These are phyloP conservation scores for Narthecium ossifragum DNA, from an alignment of 106 monocot species.

Conservation along the genomic window DNA sequence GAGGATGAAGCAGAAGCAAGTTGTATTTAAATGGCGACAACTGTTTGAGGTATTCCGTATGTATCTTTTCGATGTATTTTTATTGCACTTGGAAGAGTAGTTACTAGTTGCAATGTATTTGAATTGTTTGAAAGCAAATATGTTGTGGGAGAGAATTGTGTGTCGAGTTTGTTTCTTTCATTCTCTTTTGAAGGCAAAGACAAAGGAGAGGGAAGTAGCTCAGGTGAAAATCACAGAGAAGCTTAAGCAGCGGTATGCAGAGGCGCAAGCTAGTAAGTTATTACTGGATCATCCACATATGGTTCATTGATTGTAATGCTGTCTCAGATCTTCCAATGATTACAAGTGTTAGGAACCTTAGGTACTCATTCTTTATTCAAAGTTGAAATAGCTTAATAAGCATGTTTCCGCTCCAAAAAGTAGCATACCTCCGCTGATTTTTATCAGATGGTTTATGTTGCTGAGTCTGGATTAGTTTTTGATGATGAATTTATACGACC, in stretches of 20 bases:
- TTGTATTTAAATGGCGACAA: slow-evolving; percentile 57
- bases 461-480: background rate
- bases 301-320: background rate
- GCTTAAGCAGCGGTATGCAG: slow-evolving; percentile 57
- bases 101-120: background rate
- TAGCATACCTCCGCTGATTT: no score
- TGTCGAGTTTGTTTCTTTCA: background rate
- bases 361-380: no score
- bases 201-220: slow-evolving; percentile 48
- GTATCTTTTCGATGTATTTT: background rate
- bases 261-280: slow-evolving; percentile 61
- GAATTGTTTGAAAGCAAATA: no score
- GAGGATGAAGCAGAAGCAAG: slow-evolving; percentile 56
- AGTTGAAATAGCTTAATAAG: no score
- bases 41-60: slow-evolving; percentile 51
- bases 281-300: background rate
- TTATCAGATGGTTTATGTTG: background rate
- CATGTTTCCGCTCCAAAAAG: no score
- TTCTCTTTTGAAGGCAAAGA: slow-evolving; percentile 47
- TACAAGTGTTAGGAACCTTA: background rate
- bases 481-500: no score
- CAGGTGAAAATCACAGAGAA: slow-evolving; percentile 36
- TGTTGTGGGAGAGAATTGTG: background rate
- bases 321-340: background rate
- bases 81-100: background rate